These are phyloP conservation scores for Carex pumila DNA, from an alignment of 176 grass and related monocot genomes.

Conservation along the genomic window DNA sequence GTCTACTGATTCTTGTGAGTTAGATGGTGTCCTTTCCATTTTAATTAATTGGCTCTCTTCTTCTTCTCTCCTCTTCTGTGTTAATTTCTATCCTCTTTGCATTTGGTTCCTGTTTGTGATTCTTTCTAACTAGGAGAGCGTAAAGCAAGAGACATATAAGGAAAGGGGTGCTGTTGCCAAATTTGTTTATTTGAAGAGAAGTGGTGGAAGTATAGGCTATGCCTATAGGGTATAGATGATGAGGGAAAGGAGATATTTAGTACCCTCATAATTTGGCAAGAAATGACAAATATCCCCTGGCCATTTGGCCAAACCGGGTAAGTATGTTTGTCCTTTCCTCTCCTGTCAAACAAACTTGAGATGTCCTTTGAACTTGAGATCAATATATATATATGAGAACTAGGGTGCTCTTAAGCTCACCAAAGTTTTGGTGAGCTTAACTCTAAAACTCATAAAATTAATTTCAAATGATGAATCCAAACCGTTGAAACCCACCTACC, in stretches of 20 bases:
- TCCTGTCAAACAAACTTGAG: background rate
- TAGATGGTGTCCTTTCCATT: background rate
- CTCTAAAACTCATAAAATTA: too few species aligned
- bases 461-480: too few species aligned
- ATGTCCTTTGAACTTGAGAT: background rate
- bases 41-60: background rate
- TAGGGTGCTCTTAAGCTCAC: too few species aligned
- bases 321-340: background rate
- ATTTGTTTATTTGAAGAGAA: background rate
- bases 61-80: background rate
- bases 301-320: background rate
- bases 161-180: constrained; percentile 1
- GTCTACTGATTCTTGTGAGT: constrained; percentile 18
- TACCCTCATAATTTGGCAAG: constrained; percentile 8
- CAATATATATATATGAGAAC: too few species aligned
- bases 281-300: background rate
- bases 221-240: background rate
- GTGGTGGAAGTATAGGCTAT: background rate
- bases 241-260: background rate
- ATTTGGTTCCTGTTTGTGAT: background rate
- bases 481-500: too few species aligned
- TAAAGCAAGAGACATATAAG: background rate
- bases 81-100: background rate
- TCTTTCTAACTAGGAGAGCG: background rate
- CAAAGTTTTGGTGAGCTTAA: too few species aligned